Base-by-base conservation (phyloP, 192 early-diverging fungal genomes). In the Kickxella alabastrina region DNA sequence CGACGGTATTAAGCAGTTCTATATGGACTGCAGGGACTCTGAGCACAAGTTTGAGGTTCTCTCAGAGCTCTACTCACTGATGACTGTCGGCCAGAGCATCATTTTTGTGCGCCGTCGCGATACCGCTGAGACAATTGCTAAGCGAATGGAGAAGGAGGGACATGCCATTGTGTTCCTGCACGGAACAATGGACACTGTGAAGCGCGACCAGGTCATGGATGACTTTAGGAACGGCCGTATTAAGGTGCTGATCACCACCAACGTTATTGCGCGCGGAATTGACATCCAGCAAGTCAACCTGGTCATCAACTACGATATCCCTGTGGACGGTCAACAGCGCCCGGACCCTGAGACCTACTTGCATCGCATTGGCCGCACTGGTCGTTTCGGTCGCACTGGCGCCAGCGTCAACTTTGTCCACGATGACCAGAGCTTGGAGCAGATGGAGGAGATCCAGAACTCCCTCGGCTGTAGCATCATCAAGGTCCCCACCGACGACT, bases 231-330 rank as follows among this genome's bases (percentile, higher is more conserved):
- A 80, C 10, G 96, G 96, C 25, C 77, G 83, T 18, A 85, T 81
- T 71, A 95, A 95, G 75, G 96, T 98, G 0, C 74, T 98, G 44
- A 91, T 98, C 45, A 91, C 93, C 6, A 98, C 96, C 26, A 98
- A 98, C 54, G 96, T 98, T 3, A 79, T 99, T 53, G 85, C 96
- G 1, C 91, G 96, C 31, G 96, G 96, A 39, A 99, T 99, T 68
- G 96, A 99, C 68, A 92, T 97, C 62, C 80, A 87, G 14, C 92
- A 94, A 71, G 92, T 98, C 49, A 91, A 89, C 54, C 71, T 94
- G 55, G 96, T 99, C 10, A 83, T 99, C 62, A 99, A 99, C 80
- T 97, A 88, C 46, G 96, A 99, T 57, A 83, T 99, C 36, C 96
- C 96, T 8, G 48, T 88, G 17, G 86, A 88, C 24, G 73, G 59